Percentiles rank a stretch among this genome's conserved stretches.
phyloP scores from a whole-genome alignment of 129 eudicot species.

The Flaveria trinervia region DNA sequence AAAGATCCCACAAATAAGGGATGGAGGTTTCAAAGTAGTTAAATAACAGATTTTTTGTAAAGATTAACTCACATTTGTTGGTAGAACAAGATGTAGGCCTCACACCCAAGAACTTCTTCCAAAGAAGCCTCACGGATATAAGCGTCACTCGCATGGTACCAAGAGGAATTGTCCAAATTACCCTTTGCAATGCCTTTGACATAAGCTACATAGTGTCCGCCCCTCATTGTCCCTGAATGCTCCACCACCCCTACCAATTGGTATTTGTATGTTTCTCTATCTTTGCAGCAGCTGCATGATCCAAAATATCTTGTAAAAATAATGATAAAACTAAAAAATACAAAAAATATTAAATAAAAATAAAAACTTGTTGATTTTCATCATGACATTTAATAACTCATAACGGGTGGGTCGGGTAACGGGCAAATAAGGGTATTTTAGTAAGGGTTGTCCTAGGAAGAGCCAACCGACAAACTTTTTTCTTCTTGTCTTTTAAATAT shows the following conservation, averaged over 20 bases:
- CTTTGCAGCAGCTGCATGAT: slow-evolving; percentile 51
- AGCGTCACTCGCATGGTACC: slow-evolving; percentile 90
- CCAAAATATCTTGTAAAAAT: slow-evolving; percentile 5
- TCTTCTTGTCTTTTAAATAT: not conserved
- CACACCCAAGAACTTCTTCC: slow-evolving; percentile 71
- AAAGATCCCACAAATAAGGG: slow-evolving; percentile 19
- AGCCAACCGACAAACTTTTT: not conserved
- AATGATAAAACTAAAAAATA: not conserved
- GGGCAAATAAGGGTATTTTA: not conserved
- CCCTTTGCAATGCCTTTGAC: slow-evolving; percentile 52
- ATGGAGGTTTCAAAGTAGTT: slow-evolving; percentile 16
- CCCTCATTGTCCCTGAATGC: slow-evolving; percentile 85
- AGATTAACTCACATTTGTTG: slow-evolving; percentile 48
- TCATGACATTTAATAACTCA: not conserved
- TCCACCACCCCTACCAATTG: slow-evolving; percentile 88
- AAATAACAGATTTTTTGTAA: not conserved
- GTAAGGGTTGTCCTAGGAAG: too few species aligned
- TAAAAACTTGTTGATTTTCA: not conserved
- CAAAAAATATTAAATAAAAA: not conserved
- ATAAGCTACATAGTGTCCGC: slow-evolving; percentile 93
- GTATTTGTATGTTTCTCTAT: slow-evolving; percentile 45
- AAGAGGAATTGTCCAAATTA: slow-evolving; percentile 30
- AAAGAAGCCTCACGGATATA: slow-evolving; percentile 58
- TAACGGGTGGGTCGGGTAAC: not conserved
- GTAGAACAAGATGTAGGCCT: slow-evolving; percentile 89